phyloP scores from a whole-genome alignment of 2,329 filamentous ascomycete species.

The Penicillium hordei region DNA sequence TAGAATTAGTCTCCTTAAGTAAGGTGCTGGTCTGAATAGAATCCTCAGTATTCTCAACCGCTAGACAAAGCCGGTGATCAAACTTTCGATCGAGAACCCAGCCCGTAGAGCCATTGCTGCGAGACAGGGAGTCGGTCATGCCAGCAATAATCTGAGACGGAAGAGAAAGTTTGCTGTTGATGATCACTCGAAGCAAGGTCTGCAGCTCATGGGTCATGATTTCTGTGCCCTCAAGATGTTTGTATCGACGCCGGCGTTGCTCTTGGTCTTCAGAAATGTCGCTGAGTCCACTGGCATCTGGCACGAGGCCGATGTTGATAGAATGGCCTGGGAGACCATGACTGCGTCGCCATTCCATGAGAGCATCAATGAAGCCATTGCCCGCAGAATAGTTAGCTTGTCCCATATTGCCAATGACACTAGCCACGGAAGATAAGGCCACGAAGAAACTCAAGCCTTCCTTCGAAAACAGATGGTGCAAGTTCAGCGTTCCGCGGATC shows the following conservation, averaged over 20 bases:
- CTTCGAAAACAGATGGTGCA: constrained; percentile 13
- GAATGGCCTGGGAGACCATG: constrained; percentile 15
- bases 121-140: constrained; percentile 20
- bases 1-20: constrained; percentile 11
- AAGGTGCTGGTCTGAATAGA: constrained; percentile 11
- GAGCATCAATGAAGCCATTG: constrained; percentile 36
- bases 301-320: constrained; percentile 25
- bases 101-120: constrained; percentile 10
- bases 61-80: constrained; percentile 19
- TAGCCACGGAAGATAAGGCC: constrained; percentile 57
- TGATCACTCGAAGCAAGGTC: constrained; percentile 19
- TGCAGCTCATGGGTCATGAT: constrained; percentile 21
- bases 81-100: constrained; percentile 26
- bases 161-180: constrained; percentile 16
- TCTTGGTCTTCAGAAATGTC: constrained; percentile 21
- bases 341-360: constrained; percentile 20
- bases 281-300: constrained; percentile 23
- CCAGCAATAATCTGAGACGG: constrained; percentile 23
- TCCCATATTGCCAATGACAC: constrained; percentile 58
- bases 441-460: constrained; percentile 46
- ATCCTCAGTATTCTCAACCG: constrained; percentile 2
- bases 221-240: constrained; percentile 24
- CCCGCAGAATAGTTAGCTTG: constrained; percentile 61
- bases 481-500: constrained; percentile 17
- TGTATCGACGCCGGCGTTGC: constrained; percentile 20